Evolutionary conservation across 1,284 basidiomycete genomes (phyloP).

Genomic region (Austroboletus niveus): DNA sequence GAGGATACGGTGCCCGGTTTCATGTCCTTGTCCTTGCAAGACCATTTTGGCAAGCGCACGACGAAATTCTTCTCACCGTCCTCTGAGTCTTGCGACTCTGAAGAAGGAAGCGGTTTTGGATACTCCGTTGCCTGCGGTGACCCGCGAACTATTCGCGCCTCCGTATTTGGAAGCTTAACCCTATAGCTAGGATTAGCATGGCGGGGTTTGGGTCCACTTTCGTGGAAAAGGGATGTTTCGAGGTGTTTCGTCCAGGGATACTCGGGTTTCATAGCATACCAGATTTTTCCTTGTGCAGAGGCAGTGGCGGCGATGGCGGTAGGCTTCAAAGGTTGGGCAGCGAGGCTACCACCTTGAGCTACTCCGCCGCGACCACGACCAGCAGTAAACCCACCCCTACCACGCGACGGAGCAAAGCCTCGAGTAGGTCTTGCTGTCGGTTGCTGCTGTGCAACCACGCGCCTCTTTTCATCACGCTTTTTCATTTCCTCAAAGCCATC

Average conservation of each 20-base stretch:
- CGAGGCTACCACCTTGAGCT: constrained; percentile 44
- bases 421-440: constrained; percentile 29
- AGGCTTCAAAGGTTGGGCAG: constrained; percentile 24
- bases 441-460: constrained; percentile 33
- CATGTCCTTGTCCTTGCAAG: constrained; percentile 32
- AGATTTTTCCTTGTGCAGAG: constrained; percentile 46
- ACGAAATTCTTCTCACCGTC: constrained; percentile 46
- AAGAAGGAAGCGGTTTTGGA: constrained; percentile 12
- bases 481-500: constrained; percentile 85
- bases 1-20: constrained; percentile 27
- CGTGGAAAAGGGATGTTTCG: constrained; percentile 67
- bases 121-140: constrained; percentile 13
- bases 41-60: constrained; percentile 52
- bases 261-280: constrained; percentile 75
- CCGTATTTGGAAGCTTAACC: constrained; percentile 56
- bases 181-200: constrained; percentile 50
- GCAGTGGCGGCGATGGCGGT: constrained; percentile 20
- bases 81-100: constrained; percentile 32
- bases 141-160: constrained; percentile 29
- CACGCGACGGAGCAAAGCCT: constrained; percentile 33
- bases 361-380: constrained; percentile 43
- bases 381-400: constrained; percentile 39
- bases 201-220: constrained; percentile 54
- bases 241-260: constrained; percentile 77
- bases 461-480: constrained; percentile 61